Evolutionary conservation across 169 alveolate species (phyloP).

Genomic region (Plasmodium gaboni): DNA sequence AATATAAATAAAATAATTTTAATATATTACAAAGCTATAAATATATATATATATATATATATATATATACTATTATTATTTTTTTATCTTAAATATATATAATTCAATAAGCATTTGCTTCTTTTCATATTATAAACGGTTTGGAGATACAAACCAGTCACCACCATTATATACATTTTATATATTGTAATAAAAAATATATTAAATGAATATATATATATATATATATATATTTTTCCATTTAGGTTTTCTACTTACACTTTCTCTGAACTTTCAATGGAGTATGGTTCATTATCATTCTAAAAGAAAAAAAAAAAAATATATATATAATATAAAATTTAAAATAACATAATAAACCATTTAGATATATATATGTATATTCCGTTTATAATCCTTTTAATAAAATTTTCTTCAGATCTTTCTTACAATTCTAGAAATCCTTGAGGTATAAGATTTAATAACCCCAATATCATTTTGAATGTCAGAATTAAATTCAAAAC

Average conservation of each 20-base stretch:
- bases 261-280: constrained; percentile 70
- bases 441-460: constrained; percentile 39
- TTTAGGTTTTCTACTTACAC: constrained; percentile 38
- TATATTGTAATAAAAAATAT: no score
- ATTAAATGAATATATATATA: not conserved
- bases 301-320: constrained; percentile 31
- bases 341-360: not conserved
- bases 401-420: not conserved
- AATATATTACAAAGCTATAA: no score
- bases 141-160: no score
- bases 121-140: no score
- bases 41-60: no score
- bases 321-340: not conserved
- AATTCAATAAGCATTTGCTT: no score
- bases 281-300: constrained; percentile 58
- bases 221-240: not conserved
- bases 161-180: no score
- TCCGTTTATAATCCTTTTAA: not conserved
- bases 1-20: not conserved
- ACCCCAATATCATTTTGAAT: constrained; percentile 59
- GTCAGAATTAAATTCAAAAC: constrained; percentile 42
- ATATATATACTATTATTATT: no score
- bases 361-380: not conserved
- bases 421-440: constrained; percentile 56
- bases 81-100: not conserved